A percentile compares a stretch with the other conserved stretches of the same genome.
Conservation (phyloP, 108 stramenopile genomes). For the Conticribra guillardii region DNA sequence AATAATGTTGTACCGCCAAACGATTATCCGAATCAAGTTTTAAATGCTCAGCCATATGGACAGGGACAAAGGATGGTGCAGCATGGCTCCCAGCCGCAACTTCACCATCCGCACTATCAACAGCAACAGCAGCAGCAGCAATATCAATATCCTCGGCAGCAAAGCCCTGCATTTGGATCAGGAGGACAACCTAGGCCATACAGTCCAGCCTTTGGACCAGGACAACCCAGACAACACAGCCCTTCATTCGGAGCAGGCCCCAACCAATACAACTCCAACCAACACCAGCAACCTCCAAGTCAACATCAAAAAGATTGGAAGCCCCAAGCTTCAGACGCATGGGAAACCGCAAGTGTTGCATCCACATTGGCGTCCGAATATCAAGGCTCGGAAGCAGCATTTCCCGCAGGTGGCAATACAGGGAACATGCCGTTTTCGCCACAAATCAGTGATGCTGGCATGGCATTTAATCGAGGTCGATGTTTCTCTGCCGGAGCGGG, state of each 20-base stretch:
- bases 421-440: slow-evolving; percentile 24
- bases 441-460: slow-evolving; percentile 9
- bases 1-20: neutral
- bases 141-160: neutral
- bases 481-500: slow-evolving; percentile 43
- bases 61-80: neutral
- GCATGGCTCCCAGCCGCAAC: neutral
- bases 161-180: neutral
- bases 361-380: slow-evolving; percentile 64
- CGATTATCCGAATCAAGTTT: slow-evolving; percentile 3
- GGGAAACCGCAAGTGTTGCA: slow-evolving; percentile 63
- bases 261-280: slow-evolving; percentile 18
- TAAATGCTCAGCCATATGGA: neutral
- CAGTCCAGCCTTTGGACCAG: slow-evolving; percentile 6
- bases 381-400: slow-evolving; percentile 44
- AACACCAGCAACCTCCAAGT: neutral
- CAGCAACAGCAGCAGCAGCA: slow-evolving; percentile 13
- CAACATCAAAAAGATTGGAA: slow-evolving; percentile 12
- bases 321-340: slow-evolving; percentile 40
- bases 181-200: slow-evolving; percentile 6
- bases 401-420: slow-evolving; percentile 20
- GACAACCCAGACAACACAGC: slow-evolving; percentile 44
- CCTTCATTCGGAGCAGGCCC: slow-evolving; percentile 41
- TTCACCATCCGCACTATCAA: slow-evolving; percentile 4
- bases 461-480: slow-evolving; percentile 41